Evolutionary conservation across 805 yeast species (phyloP), one percentile per base, ranked within the genome.

Genomic region (Hanseniaspora pseudoguilliermondii): DNA sequence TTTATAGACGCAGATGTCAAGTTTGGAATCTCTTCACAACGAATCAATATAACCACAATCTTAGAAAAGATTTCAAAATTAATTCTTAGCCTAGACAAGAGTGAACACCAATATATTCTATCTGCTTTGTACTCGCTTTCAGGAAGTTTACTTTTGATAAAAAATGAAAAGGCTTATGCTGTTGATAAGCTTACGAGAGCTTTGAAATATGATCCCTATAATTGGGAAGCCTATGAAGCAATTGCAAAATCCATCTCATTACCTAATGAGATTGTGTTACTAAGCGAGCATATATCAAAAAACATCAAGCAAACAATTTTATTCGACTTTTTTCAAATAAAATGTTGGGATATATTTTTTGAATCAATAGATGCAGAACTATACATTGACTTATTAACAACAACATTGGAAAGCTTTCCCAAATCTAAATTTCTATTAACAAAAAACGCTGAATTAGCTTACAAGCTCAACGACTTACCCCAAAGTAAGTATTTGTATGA

Each of bases 181-280:
- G 81, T 83, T 57, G 72, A 76, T 25, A 71, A 72, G 47, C 74
- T 90, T 35, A 72, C 81, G 34, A 74, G 74, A 48, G 83, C 96
- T 0, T 64, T 91, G 15, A 71, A 75, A 25, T 51, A 75, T 32
- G 88, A 83, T 62, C 95, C 97, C 0, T 85, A 76, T 66, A 91
- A 91, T 66, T 93, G 98, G 98, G 79, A 90, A 55, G 84, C 93
- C 57, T 93, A 97, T 97, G 75, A 77, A 57, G 97, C 91, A 64
- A 72, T 93, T 41, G 71, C 81, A 13, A 71, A 79, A 4, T 80
- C 86, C 54, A 69, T 87, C 32, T 68, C 78, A 8, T 75, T 80
- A 34, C 74, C 81, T 55, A 84, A 83, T 58, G 86, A 84, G 55
- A 83, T 87, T 0, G 71, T 49, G 61, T 63, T 54, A 63, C 76